Percentiles rank a stretch among this genome's conserved stretches.
phyloP scores from a whole-genome alignment of 2,329 filamentous ascomycete genomes.

The Fusarium chlamydosporum region DNA sequence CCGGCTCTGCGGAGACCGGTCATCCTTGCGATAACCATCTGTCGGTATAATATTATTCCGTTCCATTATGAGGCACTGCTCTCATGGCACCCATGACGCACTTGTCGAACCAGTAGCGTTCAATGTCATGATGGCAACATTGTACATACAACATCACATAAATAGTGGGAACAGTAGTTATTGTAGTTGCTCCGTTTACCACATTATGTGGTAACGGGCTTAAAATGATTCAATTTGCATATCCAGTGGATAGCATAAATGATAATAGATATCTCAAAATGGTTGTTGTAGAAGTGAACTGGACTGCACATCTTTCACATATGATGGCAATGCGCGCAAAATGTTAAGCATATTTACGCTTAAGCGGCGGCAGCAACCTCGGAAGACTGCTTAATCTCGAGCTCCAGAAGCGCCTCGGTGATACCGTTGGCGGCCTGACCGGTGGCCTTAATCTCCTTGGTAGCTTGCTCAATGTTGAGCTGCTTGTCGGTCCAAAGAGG shows the following conservation, averaged over 20 bases:
- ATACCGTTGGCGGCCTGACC: slow-evolving; percentile 58
- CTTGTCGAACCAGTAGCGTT: not conserved
- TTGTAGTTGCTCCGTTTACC: slow-evolving; percentile 22
- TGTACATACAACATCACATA: slow-evolving; percentile 1
- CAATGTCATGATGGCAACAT: slow-evolving; percentile 3
- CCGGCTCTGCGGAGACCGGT: slow-evolving; percentile 42
- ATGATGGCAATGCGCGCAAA: slow-evolving; percentile 9
- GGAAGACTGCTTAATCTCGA: slow-evolving; percentile 60
- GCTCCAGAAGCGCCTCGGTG: slow-evolving; percentile 72
- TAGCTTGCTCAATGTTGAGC: slow-evolving; percentile 79
- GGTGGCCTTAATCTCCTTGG: slow-evolving; percentile 71
- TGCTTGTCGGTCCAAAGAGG: slow-evolving; percentile 95
- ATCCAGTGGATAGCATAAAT: slow-evolving; percentile 32
- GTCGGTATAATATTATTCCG: slow-evolving; percentile 30
- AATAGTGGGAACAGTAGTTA: not conserved
- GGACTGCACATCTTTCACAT: slow-evolving; percentile 25
- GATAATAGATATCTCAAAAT: slow-evolving; percentile 42
- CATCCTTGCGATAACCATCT: not conserved
- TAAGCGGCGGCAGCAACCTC: slow-evolving; percentile 52
- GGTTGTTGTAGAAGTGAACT: slow-evolving; percentile 44
- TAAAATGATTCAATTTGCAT: slow-evolving; percentile 44
- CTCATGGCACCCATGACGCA: not conserved
- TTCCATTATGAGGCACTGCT: not conserved
- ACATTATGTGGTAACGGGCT: slow-evolving; percentile 19
- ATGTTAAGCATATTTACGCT: slow-evolving; percentile 2